Evolutionary conservation across 164 flowering plant genomes (phyloP), one percentile per base, ranked within the genome.

Genomic region (Echeveria elegans): DNA sequence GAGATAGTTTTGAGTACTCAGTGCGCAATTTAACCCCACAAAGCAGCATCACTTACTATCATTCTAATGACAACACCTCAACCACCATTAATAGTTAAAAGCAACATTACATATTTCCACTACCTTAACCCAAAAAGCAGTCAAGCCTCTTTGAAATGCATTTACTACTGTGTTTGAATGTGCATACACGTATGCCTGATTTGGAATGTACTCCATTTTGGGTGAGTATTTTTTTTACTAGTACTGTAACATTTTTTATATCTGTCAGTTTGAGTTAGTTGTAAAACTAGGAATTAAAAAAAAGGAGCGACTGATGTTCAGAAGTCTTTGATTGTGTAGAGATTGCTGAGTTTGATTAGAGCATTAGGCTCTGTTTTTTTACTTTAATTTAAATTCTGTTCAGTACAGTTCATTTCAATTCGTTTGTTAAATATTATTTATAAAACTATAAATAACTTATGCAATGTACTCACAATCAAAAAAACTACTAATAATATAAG

Each of bases 1-100:
- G 61, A 26, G 32, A 28, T 23, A 9, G 15, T 21, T 56, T 56
- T n/a, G n/a, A n/a, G n/a, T n/a, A n/a, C n/a, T n/a, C n/a, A 56
- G 61, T 56, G 61, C 56, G 32, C n/a, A 56, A 56, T 56, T 56
- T 56, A 56, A 56, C 61, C 61, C 61, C 61, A 56, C 61, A 29
- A 12, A 56, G 12, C n/a, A 56, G 19, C 61, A 52, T 28, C 61
- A 24, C 26, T 53, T 31, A 11, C 8, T 19, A 26, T 56, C 61
- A 14, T 56, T 8, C 61, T 56, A 56, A 56, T 56, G 32, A 56
- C 61, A 56, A 56, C 34, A 56, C 61, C 61, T 56, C 34, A 28
- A 28, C 61, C 16, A 56, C 61, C 31, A 2, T 28, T 14, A 26
- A 56, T 56, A 23, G 61, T 56, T 56, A 26, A 53, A 53, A 24